Evolutionary conservation across 257 asterid species (phyloP).

Genomic region (Solanum medicagineum): DNA sequence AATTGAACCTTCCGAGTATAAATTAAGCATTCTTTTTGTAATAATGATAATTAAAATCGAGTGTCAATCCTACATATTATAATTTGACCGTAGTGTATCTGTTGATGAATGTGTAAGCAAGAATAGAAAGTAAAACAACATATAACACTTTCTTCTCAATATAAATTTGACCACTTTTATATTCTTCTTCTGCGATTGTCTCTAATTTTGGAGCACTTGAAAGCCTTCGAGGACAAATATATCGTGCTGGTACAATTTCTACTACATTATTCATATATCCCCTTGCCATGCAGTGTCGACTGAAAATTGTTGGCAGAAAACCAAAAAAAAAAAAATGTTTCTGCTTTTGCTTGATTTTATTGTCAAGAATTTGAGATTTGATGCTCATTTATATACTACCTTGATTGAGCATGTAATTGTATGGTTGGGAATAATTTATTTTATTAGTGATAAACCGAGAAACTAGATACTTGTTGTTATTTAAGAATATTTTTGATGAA

Average conservation of each 20-base stretch:
- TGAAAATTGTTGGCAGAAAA: neutral
- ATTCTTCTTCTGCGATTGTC: conserved; percentile 9
- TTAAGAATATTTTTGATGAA: neutral
- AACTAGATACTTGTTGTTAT: neutral
- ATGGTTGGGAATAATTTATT: neutral
- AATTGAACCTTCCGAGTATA: neutral
- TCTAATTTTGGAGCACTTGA: conserved; percentile 12
- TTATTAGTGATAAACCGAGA: neutral
- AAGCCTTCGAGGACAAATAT: neutral
- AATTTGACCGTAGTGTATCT: neutral
- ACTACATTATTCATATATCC: neutral
- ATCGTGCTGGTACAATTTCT: conserved; percentile 7
- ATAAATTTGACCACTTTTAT: neutral
- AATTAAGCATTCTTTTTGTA: neutral
- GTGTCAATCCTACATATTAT: neutral
- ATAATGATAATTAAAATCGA: neutral
- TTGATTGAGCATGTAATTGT: neutral
- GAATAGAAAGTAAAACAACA: conserved; percentile 1
- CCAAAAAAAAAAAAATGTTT: neutral
- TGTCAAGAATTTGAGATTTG: neutral
- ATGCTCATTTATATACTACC: neutral
- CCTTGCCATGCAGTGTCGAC: conserved; percentile 3
- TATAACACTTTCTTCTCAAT: neutral
- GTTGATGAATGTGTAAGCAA: neutral
- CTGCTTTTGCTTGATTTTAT: neutral